A percentile compares a stretch with the other conserved stretches of the same genome.
These are phyloP conservation scores for Fusarium stilboides DNA, from an alignment of 2,329 filamentous ascomycete genomes.

Conservation along the genomic window DNA sequence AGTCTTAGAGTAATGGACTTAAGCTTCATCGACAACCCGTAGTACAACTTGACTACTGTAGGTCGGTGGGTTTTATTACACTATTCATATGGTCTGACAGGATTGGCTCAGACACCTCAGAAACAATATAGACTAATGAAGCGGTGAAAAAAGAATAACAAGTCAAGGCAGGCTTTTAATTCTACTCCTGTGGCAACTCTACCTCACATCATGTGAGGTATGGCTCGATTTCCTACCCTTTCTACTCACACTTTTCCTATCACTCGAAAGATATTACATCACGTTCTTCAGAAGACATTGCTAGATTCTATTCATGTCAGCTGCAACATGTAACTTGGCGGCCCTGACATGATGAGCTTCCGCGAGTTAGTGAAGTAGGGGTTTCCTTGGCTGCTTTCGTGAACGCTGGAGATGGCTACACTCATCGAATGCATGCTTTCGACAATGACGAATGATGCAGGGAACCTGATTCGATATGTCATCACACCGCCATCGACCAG, in stretches of 20 bases:
- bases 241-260: neutral
- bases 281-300: neutral
- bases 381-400: neutral
- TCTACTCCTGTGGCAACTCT: neutral
- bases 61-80: neutral
- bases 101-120: slow-evolving; percentile 1
- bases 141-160: slow-evolving; percentile 27
- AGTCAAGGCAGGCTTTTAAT: neutral
- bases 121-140: slow-evolving; percentile 1
- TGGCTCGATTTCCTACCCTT: slow-evolving; percentile 1
- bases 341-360: neutral
- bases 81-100: neutral
- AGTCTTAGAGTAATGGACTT: neutral
- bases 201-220: neutral
- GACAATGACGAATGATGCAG: neutral
- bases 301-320: neutral
- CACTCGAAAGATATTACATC: neutral
- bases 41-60: neutral
- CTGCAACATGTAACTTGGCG: neutral
- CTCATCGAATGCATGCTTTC: neutral
- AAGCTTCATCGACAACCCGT: neutral
- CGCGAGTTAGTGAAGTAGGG: neutral
- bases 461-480: slow-evolving; percentile 1
- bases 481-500: slow-evolving; percentile 2
- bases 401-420: neutral